Conservation (phyloP, 139 green algal species). For the Pleodorina starrii region DNA sequence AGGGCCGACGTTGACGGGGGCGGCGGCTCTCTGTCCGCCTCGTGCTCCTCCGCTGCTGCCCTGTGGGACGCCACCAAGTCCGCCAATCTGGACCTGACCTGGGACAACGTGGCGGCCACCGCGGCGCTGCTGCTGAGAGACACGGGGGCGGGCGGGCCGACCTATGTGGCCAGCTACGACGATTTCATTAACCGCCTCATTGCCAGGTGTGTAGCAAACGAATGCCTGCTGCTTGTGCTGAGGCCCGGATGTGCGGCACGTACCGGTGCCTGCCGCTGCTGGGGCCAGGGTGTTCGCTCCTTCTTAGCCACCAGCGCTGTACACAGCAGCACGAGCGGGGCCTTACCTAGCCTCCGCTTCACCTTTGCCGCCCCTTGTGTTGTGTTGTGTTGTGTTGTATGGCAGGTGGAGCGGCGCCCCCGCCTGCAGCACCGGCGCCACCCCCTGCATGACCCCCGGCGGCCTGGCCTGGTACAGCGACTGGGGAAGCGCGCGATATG, state of each 20-base stretch:
- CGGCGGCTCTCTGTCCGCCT: background rate
- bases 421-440: background rate
- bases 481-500: slow-evolving; percentile 58
- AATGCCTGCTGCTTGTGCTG: background rate
- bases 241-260: too few species aligned
- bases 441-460: slow-evolving; percentile 47
- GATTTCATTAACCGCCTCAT: slow-evolving; percentile 5
- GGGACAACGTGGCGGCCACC: background rate
- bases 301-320: too few species aligned
- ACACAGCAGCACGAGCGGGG: too few species aligned
- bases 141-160: background rate
- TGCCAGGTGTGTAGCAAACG: background rate
- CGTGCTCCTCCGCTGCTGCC: background rate
- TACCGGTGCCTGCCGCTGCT: too few species aligned
- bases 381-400: too few species aligned
- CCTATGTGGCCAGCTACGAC: background rate
- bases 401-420: background rate
- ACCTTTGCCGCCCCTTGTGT: too few species aligned
- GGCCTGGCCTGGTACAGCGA: slow-evolving; percentile 56
- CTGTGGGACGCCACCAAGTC: background rate
- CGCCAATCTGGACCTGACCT: slow-evolving; percentile 15
- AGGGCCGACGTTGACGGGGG: slow-evolving; percentile 31
- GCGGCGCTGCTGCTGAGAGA: slow-evolving; percentile 35
- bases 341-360: too few species aligned
- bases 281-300: too few species aligned